Evolutionary conservation across 352 stramenopile species (phyloP), one percentile per base, ranked within the genome.

Genomic region (Pythium brachiatum): DNA sequence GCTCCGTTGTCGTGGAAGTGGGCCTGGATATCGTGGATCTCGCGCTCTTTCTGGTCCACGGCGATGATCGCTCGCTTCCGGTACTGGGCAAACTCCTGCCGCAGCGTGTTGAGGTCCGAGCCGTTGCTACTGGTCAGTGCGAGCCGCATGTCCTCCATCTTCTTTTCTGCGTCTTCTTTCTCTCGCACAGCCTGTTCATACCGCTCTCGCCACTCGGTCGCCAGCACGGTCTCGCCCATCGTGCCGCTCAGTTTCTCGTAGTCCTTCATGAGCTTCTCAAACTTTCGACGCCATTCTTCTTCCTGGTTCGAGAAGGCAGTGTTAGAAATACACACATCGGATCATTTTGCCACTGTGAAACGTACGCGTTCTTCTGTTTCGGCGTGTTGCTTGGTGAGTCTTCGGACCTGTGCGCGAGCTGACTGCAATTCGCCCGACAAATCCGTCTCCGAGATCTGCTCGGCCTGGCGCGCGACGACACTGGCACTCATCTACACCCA

Each of bases 241-340:
- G 86, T 89, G 5, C 86, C 86, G 21, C 83, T 93, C 1, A 95
- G 73, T 38, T 93, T 95, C 38, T 92, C 80, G 53, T 92, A 92
- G 62, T 95, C 86, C n/a, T 86, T 88, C 69, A 83, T 75, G 16
- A 95, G 53, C 26, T 92, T 91, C 21, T 92, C 83, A 74, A 89
- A 93, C 70, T 95, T 95, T 53, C 83, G 83, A 53, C 83, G 77
- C 83, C 83, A 93, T 21, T 89, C 81, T 15, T 74, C 74, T 60
- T 92, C 86, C 86, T 95, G 15, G 9, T 43, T 65, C n/a, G 5
- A 50, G 0, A 59, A 15, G 34, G 11, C 27, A 32, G 7, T 34
- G 29, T 34, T 34, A 34, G 29, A 5, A 34, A 9, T 11, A 9
- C 29, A 11, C 9, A 1, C 16, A 20, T 56, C 7, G 5, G 48